phyloP scores from a whole-genome alignment of 192 early-diverging fungal genomes.

The Umbelopsis vinacea region DNA sequence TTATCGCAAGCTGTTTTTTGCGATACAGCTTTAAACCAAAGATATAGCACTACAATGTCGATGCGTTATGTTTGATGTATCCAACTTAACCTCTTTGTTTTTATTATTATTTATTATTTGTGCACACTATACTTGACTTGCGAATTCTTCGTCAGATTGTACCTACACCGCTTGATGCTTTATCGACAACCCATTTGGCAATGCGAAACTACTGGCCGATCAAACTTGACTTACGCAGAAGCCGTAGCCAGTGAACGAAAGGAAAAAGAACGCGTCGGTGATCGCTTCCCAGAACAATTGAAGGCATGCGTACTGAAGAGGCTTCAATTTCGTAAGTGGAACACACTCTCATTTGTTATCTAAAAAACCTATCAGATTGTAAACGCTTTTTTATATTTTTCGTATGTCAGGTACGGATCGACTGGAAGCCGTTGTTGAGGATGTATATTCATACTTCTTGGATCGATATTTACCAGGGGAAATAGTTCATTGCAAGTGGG shows the following conservation, averaged over 20 bases:
- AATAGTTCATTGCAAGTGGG: conserved; percentile 54
- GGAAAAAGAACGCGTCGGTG: conserved; percentile 62
- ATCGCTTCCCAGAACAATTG: conserved; percentile 70
- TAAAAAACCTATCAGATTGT: background rate
- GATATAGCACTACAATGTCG: background rate
- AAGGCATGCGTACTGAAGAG: conserved; percentile 60
- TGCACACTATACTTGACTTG: conserved; percentile 22
- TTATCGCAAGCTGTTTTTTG: background rate
- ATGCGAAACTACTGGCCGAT: conserved; percentile 77
- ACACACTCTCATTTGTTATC: background rate
- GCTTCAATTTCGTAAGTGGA: conserved; percentile 76
- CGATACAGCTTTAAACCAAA: background rate
- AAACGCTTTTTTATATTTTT: too few species aligned
- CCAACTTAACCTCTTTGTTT: conserved; percentile 7
- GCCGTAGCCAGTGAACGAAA: conserved; percentile 78
- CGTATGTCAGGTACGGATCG: conserved; percentile 49
- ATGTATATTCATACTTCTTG: conserved; percentile 60
- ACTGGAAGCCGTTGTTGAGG: conserved; percentile 65
- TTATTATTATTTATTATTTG: conserved; percentile 1
- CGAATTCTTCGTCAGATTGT: conserved; percentile 26
- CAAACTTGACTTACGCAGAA: conserved; percentile 77
- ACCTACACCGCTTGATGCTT: conserved; percentile 41
- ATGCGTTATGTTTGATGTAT: background rate
- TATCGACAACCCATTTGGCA: conserved; percentile 79
- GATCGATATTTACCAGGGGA: conserved; percentile 61